A percentile compares a stretch with the other conserved stretches of the same genome.
phyloP scores from a whole-genome alignment of 371 early-diverging fungal species.

The Paramicrosporidium saccamoebae region DNA sequence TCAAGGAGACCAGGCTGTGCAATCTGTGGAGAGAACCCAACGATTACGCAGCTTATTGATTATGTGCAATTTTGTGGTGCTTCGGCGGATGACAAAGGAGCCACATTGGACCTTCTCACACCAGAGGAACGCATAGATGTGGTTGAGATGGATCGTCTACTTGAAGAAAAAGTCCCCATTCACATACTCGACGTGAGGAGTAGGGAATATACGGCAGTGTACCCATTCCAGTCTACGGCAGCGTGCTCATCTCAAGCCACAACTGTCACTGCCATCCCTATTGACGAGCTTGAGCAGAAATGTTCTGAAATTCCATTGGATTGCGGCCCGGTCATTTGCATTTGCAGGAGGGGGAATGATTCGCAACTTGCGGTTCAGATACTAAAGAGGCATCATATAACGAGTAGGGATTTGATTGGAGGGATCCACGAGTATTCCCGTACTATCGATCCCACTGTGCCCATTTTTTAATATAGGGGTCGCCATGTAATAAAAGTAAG shows the following conservation, averaged over 20 bases:
- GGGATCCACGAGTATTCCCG: too few species aligned
- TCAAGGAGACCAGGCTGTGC: constrained; percentile 31
- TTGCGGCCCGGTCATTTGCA: constrained; percentile 21
- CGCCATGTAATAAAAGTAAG: too few species aligned
- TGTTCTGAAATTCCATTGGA: constrained; percentile 1
- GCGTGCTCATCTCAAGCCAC: neutral
- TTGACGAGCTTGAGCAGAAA: constrained; percentile 4
- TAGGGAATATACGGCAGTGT: constrained; percentile 40
- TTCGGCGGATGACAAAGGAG: constrained; percentile 29
- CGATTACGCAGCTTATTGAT: constrained; percentile 32
- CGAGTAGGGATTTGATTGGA: too few species aligned
- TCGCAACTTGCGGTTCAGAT: constrained; percentile 45
- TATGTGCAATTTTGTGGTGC: constrained; percentile 66
- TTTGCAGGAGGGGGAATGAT: constrained; percentile 74
- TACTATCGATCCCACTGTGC: too few species aligned
- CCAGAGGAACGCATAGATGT: constrained; percentile 5
- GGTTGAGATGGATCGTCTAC: constrained; percentile 8
- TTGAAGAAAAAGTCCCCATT: constrained; percentile 10
- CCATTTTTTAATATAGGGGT: too few species aligned
- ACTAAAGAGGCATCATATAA: constrained; percentile 14
- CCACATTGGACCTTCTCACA: constrained; percentile 2
- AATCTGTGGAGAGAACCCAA: constrained; percentile 52
- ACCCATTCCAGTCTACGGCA: constrained; percentile 12
- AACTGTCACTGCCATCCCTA: constrained; percentile 1
- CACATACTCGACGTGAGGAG: constrained; percentile 62